These are phyloP conservation scores for Akanthomyces lecanii DNA, from an alignment of 2,329 filamentous ascomycete genomes.

Conservation along the genomic window DNA sequence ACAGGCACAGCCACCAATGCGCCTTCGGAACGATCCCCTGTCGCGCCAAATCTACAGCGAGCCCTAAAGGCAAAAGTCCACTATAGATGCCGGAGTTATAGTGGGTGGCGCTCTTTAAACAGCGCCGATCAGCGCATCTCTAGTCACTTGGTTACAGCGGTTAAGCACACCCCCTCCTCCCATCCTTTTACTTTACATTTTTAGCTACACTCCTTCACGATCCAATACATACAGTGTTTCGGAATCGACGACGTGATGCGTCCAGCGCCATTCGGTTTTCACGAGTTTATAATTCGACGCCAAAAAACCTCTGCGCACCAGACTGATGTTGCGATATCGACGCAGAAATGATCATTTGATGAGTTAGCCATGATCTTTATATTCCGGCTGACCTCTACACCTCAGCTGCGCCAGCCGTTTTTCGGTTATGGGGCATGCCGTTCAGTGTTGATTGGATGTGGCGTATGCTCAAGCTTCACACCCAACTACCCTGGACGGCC, in stretches of 20 bases:
- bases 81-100: neutral
- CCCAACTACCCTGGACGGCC: too few species aligned
- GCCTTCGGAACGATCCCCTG: neutral
- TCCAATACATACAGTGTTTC: slow-evolving; percentile 10
- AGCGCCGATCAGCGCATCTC: too few species aligned
- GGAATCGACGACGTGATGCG: neutral
- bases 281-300: neutral
- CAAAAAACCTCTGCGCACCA: neutral
- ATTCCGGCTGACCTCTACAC: neutral
- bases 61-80: neutral
- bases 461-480: too few species aligned
- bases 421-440: too few species aligned
- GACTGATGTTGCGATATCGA: neutral
- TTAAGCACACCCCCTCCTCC: slow-evolving; percentile 1
- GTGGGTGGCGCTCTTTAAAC: neutral
- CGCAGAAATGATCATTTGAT: neutral
- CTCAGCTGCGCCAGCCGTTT: too few species aligned
- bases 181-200: slow-evolving; percentile 1
- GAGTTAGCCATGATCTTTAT: neutral
- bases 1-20: slow-evolving; percentile 5
- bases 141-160: neutral
- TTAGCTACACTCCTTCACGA: neutral
- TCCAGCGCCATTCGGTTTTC: neutral
- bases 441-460: too few species aligned
- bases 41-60: neutral